Base-by-base conservation (phyloP, 1,284 basidiomycete species). In the Marasmius fiardii region DNA sequence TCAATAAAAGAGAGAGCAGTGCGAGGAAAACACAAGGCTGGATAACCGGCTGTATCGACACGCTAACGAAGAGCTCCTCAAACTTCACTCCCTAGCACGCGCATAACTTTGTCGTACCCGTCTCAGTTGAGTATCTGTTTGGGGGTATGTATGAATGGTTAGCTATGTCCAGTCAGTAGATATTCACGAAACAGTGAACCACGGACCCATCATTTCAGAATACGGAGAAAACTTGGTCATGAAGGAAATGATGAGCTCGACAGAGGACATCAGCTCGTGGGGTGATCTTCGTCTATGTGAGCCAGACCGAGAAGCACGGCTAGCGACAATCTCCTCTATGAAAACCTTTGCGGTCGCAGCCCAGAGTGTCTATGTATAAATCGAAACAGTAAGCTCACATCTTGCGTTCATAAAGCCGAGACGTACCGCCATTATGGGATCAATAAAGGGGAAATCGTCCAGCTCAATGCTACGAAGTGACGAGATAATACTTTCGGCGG, bases 341-440 rank as follows among this genome's bases (percentile, higher is more conserved):
- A 63, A 57, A 28, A 62, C 61, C 44, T 63, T 63, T 20, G 54
- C 59, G 4, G 62, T 56, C 3, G 59, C 59, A 43, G 57, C 61
- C 63, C 58, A 60, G 44, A 63, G 50, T 23, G 54, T 54, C 64
- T 65, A 24, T 1, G 3, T 43, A 6, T 23, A 23, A 28, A 43
- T 28, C 31, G 20, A 20, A 20, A 52, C 20, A 21, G 23, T 45
- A 23, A 20, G 28, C 21, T 18, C 10, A 28, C 33, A 47, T 39
- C 18, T 20, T 12, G 43, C 28, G 26, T 34, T 12, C 16, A 18
- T 7, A 11, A 51, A 10, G 4, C 20, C 37, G 24, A 1, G n/a
- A 56, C 65, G 44, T 49, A 66, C 65, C 10, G 63, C 63, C 58
- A 64, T 61, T 7, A 67, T 62, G 16, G 65, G 62, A 56, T 67